A percentile compares a stretch with the other conserved stretches of the same genome.
Evolutionary conservation across 805 yeast genomes (phyloP).

Genomic region (Ogataea haglerorum): DNA sequence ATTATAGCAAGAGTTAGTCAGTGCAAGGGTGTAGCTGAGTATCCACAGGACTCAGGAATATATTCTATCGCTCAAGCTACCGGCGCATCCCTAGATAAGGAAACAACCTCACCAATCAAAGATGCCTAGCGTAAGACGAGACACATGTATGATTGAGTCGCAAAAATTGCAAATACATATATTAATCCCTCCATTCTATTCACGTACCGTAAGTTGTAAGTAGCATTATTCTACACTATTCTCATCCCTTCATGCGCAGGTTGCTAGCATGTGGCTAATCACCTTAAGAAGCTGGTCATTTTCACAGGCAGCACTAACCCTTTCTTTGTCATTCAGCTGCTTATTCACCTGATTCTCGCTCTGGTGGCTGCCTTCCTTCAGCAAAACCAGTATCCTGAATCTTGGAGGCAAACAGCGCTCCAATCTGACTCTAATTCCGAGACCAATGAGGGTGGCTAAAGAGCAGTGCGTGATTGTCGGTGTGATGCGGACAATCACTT

Average conservation of each 20-base stretch:
- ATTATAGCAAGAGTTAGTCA: neutral
- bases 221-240: too few species aligned
- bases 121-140: too few species aligned
- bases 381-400: constrained; percentile 70
- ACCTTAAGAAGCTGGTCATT: constrained; percentile 88
- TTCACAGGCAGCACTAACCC: constrained; percentile 98
- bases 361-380: constrained; percentile 93
- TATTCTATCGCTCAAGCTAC: neutral
- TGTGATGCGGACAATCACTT: constrained; percentile 78
- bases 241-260: constrained; percentile 47
- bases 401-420: constrained; percentile 86
- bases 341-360: constrained; percentile 94
- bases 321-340: constrained; percentile 93
- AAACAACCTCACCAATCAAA: too few species aligned
- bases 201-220: too few species aligned
- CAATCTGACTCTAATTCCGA: constrained; percentile 88
- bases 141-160: too few species aligned
- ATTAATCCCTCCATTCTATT: too few species aligned
- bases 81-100: too few species aligned
- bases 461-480: constrained; percentile 99
- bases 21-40: constrained; percentile 5
- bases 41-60: neutral
- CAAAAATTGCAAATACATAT: too few species aligned
- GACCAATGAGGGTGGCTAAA: constrained; percentile 90
- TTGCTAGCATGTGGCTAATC: constrained; percentile 86